Base-by-base conservation (phyloP, 148 eudicot species). In the Bassia scoparia region DNA sequence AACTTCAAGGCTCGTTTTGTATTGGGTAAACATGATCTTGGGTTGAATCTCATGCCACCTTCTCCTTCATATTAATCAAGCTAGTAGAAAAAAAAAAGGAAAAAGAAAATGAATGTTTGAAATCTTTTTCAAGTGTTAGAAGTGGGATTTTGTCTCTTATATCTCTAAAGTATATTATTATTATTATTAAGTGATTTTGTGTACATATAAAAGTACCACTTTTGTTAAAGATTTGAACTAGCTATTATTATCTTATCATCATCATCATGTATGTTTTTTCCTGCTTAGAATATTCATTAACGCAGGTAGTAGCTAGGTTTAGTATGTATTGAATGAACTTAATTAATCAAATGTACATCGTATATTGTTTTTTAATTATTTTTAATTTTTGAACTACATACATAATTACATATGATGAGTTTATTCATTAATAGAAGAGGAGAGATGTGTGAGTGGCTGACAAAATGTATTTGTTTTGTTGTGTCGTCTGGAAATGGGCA, bases 21-120 rank as follows among this genome's bases (percentile, higher is more conserved):
- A 10, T 71, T 88, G n/a, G 96, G 83, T 5, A 90, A 86, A 62
- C 88, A 90, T 81, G 98, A 86, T 85, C 79, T 92, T 80, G 92
- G 98, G 79, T 77, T 93, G 61, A 87, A 90, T 89, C 94, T 93
- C 71, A 90, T 89, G 97, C 92, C 92, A 77, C 89, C 93, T 80
- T 88, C 90, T 78, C 82, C 89, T 58, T 77, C 77, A 48, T 89
- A 77, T 81, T 81, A 86, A 70, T 43, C 50, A 21, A 16, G 54
- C 61, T 60, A 23, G 8, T 4, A 17, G 17, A 7, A 31, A 31
- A 7, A 59, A 27, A 2, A 2, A 29, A 15, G 30, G 13, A 38
- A 62, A 34, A 56, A 56, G 26, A 23, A 24, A 8, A 16, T 20
- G 9, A 20, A 67, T 54, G n/a, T 15, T 35, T 58, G 24, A 53